Base-by-base conservation (phyloP, 2,329 filamentous ascomycete species). In the Lachnellula hyalina region DNA sequence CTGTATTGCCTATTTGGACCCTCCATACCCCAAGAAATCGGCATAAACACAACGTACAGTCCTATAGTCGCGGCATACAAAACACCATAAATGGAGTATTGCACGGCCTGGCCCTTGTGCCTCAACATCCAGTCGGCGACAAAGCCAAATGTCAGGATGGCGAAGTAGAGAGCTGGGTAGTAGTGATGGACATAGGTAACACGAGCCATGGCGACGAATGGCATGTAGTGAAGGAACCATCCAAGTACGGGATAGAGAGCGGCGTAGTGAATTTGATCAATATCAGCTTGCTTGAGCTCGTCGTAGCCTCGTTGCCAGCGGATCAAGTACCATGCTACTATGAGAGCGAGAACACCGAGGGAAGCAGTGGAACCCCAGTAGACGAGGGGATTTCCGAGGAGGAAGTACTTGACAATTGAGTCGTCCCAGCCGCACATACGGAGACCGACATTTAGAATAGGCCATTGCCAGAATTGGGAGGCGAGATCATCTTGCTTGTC, bases 101-200 rank as follows among this genome's bases (percentile, higher is more conserved):
- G 85, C 32, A 90, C 66, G 42, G 72, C 75, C 68, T 81, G 82
- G 63, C 78, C 80, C 61, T 89, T 76, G 65, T 81, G 85, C 61
- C 85, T 81, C 47, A 90, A 83, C 60, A 86, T 77, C 86, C 90
- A 97, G 72, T 97, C 91, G 53, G 89, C 75, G 63, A 91, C 81
- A 80, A 99, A 99, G 52, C 92, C 93, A 59, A 92, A 84, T 15
- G 83, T 84, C 46, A 99, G 77, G 62, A 99, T 96, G 65, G 94
- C 92, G 72, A 97, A 99, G 78, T 97, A 99, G 11, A 99, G 83
- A 9, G 94, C 94, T 11, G 94, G 94, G 73, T 97, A 99, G 79
- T 99, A 99, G 77, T 99, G 94, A 73, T 99, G 94, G 52, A 99
- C 94, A 68, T 99, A 99, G 15, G 94, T 99, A 58, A 99, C 94